Evolutionary conservation across 805 yeast species (phyloP), one percentile per base, ranked within the genome.

Genomic region (Wickerhamiella qilinensis): DNA sequence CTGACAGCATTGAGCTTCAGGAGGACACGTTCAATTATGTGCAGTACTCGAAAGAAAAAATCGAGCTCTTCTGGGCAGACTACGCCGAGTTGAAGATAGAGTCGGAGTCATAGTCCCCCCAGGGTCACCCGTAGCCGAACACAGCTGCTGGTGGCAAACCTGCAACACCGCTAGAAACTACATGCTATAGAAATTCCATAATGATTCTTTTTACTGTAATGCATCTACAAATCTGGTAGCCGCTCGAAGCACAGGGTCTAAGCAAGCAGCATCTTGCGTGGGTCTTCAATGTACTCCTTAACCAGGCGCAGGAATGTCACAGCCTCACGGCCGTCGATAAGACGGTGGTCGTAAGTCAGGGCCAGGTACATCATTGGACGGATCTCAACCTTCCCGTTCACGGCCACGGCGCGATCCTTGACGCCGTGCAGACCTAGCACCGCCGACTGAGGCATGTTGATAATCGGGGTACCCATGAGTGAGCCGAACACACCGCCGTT

Each of bases 361-460:
- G 98, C 98, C 55, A 91, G 67, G 73, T 91, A 91, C 98, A 91
- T 91, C 97, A 91, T 88, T 60, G 98, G 98, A 71, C 97, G 81
- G 33, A 88, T 73, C 50, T 82, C 98, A 52, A 91, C 72, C 71
- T 88, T 86, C 40, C 98, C 98, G 52, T 91, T 78, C 43, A 91
- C 85, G 43, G 88, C 88, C 43, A 91, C 94, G 33, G 97, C 91
- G 71, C 97, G 85, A 63, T 91, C 88, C 69, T 91, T 91, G 52
- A 83, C 80, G 63, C 96, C 97, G 56, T 91, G 98, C 58, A 91
- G 73, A 52, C 98, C 98, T 52, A 91, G 72, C 19, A 91, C 98
- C 33, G 97, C 96, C 43, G 94, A 85, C 68, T 91, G 98, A 39
- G 98, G 98, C 74, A 81, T 65, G 73, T 91, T 91, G 61, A 91